Evolutionary conservation across 345 rosid species (phyloP), one percentile per base, ranked within the genome.

Genomic region (Aethionema arabicum): DNA sequence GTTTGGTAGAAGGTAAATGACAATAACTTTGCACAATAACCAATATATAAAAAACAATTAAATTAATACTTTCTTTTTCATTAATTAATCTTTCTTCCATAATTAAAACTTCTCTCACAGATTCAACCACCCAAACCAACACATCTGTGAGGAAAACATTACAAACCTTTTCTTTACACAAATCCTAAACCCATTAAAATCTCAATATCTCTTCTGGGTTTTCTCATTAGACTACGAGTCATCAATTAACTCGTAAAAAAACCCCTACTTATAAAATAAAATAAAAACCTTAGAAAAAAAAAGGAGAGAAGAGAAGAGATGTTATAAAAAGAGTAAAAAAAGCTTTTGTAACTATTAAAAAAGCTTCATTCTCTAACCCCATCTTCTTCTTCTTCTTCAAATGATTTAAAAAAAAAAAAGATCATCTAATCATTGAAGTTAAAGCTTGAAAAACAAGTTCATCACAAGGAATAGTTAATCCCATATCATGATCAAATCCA

Each of bases 401-500:
- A 59, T 53, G 66, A 43, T 42, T 12, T 40, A 51, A 32, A 38
- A 1, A 54, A 35, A 45, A 42, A 60, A 5, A 27, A 36, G 48
- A 44, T 66, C 52, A 72, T 39, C 67, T 49, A 14, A 72, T 66
- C 63, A 59, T 72, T 47, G 75, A 72, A 6, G 72, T 72, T 40
- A 72, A 63, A 43, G 59, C 41, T 72, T 56, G 76, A n/a, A 72
- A 72, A 4, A 40, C 88, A n/a, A 78, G 81, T 76, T 92, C 98
- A 76, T 89, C 91, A 60, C 98, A 89, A 51, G 98, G 98, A 71
- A 92, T 85, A 11, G 95, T 92, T 72, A 72, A 67, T 16, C 97
- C 97, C 95, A 87, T 88, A 27, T 85, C 91, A 50, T 91, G 91
- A 54, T 83, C 92, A 11, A 88, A 91, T 0, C 98, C 98, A 36